Conservation (phyloP, 768 basidiomycete genomes). For the Suillus discolor region DNA sequence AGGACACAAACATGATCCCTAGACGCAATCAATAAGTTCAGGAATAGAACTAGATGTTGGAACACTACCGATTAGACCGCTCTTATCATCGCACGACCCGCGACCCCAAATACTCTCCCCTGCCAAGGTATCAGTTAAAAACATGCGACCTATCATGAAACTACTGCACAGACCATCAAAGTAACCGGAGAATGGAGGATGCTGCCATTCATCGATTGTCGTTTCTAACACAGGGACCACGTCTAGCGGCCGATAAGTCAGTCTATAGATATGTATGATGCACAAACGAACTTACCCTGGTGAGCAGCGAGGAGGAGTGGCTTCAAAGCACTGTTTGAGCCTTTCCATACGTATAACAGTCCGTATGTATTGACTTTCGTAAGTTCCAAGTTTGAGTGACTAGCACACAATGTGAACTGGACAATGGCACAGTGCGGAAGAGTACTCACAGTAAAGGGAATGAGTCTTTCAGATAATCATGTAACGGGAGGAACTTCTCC, state of each 20-base stretch:
- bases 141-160: not conserved
- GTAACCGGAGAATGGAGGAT: constrained; percentile 60
- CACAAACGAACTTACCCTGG: constrained; percentile 43
- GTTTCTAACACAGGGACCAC: constrained; percentile 61
- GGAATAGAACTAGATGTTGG: not conserved
- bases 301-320: constrained; percentile 72
- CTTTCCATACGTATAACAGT: constrained; percentile 74
- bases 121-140: constrained; percentile 7
- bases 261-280: not conserved
- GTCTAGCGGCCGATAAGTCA: constrained; percentile 36
- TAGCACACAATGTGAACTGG: constrained; percentile 38
- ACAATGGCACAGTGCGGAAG: constrained; percentile 33
- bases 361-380: constrained; percentile 74
- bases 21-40: not conserved
- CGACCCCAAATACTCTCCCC: constrained; percentile 72
- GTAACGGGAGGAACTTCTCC: constrained; percentile 55
- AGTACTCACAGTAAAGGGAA: constrained; percentile 61
- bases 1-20: constrained; percentile 2
- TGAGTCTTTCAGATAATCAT: constrained; percentile 53
- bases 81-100: constrained; percentile 75
- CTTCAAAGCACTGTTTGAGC: constrained; percentile 54
- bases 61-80: constrained; percentile 45
- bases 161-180: constrained; percentile 45
- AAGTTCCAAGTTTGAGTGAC: constrained; percentile 41
- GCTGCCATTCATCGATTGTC: constrained; percentile 54